Evolutionary conservation across 208 protist species (phyloP).

Genomic region (Wallacemonas rigidus): DNA sequence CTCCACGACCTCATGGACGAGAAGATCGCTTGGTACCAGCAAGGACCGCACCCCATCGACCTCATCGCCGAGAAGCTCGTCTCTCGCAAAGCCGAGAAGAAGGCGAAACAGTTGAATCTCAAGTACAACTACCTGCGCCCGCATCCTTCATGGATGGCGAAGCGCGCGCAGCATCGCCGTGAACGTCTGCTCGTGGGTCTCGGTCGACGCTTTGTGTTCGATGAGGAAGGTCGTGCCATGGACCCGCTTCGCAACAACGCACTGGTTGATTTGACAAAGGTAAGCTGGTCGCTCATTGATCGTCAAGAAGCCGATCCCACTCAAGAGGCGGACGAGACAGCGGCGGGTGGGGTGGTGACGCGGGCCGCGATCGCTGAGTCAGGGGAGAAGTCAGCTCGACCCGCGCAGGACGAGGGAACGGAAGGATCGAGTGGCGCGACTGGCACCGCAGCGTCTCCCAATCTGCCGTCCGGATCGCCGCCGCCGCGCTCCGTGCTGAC

Average conservation of each 20-base stretch:
- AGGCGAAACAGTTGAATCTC: slow-evolving; percentile 73
- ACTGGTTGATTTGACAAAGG: slow-evolving; percentile 39
- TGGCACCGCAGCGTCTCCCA: too few species aligned
- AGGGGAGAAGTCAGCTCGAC: too few species aligned
- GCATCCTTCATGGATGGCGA: slow-evolving; percentile 88
- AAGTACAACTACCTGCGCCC: slow-evolving; percentile 86
- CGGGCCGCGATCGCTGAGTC: too few species aligned
- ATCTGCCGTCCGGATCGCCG: too few species aligned
- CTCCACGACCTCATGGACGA: slow-evolving; percentile 88
- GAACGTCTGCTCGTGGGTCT: slow-evolving; percentile 72
- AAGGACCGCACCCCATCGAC: slow-evolving; percentile 86
- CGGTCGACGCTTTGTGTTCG: slow-evolving; percentile 72
- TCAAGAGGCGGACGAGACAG: not conserved
- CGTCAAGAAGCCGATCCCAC: not conserved
- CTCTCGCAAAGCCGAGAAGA: slow-evolving; percentile 76
- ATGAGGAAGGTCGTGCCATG: slow-evolving; percentile 45
- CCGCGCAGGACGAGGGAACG: too few species aligned
- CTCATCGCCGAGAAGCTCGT: slow-evolving; percentile 86
- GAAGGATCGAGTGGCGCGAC: too few species aligned
- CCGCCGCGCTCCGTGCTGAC: not conserved
- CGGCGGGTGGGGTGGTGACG: too few species aligned
- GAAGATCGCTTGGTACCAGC: slow-evolving; percentile 86
- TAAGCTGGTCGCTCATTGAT: slow-evolving; percentile 28
- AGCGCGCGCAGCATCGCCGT: slow-evolving; percentile 58
- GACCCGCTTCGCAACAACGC: slow-evolving; percentile 49